Base-by-base conservation (phyloP, 1,139 yeast species). In the Suhomyces guaymorum region DNA sequence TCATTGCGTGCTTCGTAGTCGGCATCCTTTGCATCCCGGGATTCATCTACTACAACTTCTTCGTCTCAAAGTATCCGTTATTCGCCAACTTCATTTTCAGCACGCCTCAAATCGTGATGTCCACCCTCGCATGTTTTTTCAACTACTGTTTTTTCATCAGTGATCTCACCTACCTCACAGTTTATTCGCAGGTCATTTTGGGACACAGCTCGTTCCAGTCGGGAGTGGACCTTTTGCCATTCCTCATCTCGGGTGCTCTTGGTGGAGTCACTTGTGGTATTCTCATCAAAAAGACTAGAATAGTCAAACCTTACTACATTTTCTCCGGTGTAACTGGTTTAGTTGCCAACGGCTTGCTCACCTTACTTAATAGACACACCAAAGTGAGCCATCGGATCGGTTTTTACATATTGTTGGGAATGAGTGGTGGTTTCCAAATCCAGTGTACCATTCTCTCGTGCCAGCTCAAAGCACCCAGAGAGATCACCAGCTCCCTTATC, bases 401-500 rank as follows among this genome's bases (percentile, higher is more conserved):
- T 2, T 38, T 45, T 6, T 39, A 52, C 10, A 49, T 55, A 9
- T 43, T 49, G 9, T 34, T 42, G 15, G 61, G 61, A 13, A 38
- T 54, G 4, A 41, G 54, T 2, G 42, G 48, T 5, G 59, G 59
- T 0, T 38, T 54, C 11, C 52, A 44, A 32, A 42, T 54, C 28
- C 61, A 55, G 26, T 39, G 47, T 24, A 37, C 57, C 0, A 31
- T 52, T 5, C 34, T 56, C 10, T 45, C 57, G 3, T 47, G 48
- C 5, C 59, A 56, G 26, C 17, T 55, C n/a, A 41, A 42, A 30
- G 59, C 59, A 1, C 59, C 61, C 3, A 44, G 42, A n/a, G 40
- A 49, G 15, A 24, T 49, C 8, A 42, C 46, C 1, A 55, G 59
- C 1, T 46, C 53, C 4, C 33, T 52, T 31, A 49, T 54, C 21